Evolutionary conservation across 1,139 yeast species (phyloP).

Genomic region (Saccharomyces pastorianus): DNA sequence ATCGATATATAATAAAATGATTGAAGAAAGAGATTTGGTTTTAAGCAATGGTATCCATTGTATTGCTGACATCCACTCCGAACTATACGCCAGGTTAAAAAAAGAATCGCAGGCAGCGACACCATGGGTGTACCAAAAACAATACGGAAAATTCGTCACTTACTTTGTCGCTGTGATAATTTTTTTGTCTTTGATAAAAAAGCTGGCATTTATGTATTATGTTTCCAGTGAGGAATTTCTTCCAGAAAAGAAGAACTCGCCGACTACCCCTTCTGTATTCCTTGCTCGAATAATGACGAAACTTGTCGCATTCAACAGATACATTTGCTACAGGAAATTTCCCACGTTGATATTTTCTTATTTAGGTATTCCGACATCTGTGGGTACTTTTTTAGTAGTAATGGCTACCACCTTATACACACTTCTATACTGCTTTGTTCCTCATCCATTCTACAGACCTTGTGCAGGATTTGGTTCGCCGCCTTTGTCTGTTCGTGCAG

Average conservation of each 20-base stretch:
- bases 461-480: background rate
- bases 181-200: background rate
- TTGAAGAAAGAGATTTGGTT: background rate
- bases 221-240: background rate
- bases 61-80: background rate
- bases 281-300: background rate
- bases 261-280: background rate
- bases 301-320: background rate
- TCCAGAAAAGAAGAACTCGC: background rate
- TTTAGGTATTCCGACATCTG: background rate
- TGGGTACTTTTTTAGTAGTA: background rate
- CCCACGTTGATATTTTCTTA: background rate
- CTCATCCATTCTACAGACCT: background rate
- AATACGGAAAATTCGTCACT: background rate
- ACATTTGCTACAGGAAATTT: background rate
- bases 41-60: background rate
- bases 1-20: background rate
- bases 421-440: background rate
- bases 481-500: background rate
- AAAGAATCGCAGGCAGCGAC: background rate
- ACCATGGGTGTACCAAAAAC: background rate
- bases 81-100: background rate
- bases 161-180: background rate
- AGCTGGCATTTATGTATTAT: background rate
- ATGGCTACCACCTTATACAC: background rate